A percentile compares a stretch with the other conserved stretches of the same genome.
These are phyloP conservation scores for Dillenia turbinata DNA, from an alignment of 164 flowering plant species.

Conservation along the genomic window DNA sequence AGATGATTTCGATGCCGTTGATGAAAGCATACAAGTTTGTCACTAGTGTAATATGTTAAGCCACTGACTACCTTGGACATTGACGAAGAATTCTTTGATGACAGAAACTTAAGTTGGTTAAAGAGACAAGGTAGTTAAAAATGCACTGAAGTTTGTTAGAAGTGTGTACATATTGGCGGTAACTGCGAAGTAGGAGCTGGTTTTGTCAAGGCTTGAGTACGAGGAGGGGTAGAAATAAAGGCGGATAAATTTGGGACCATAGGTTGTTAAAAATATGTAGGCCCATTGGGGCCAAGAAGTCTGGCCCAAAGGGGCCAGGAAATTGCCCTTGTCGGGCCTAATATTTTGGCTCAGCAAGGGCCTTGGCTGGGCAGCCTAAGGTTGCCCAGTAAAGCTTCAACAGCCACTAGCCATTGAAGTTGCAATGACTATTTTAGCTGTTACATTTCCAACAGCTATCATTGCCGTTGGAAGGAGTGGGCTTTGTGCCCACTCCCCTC, in stretches of 20 bases:
- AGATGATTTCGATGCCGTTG: constrained; percentile 7
- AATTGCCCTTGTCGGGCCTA: too few species aligned
- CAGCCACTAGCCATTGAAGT: too few species aligned
- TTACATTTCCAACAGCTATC: too few species aligned
- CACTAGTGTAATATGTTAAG: not conserved
- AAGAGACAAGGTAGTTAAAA: not conserved
- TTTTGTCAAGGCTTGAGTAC: not conserved
- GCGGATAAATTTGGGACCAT: constrained; percentile 16
- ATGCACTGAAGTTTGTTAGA: constrained; percentile 6
- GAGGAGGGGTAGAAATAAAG: constrained; percentile 9
- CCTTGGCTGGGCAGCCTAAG: too few species aligned
- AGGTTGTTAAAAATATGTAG: too few species aligned
- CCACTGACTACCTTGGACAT: not conserved
- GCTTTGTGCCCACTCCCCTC: too few species aligned
- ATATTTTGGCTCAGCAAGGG: too few species aligned
- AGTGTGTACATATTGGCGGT: constrained; percentile 1
- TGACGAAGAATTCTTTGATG: not conserved
- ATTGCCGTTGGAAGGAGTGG: too few species aligned
- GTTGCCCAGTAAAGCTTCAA: too few species aligned
- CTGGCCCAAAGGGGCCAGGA: too few species aligned
- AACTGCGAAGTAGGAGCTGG: constrained; percentile 3
- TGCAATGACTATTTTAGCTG: too few species aligned
- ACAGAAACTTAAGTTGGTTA: not conserved
- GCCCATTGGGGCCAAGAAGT: too few species aligned
- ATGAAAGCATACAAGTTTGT: constrained; percentile 1